Conservation (phyloP, 306 rosid species). For the Malus fusca region DNA sequence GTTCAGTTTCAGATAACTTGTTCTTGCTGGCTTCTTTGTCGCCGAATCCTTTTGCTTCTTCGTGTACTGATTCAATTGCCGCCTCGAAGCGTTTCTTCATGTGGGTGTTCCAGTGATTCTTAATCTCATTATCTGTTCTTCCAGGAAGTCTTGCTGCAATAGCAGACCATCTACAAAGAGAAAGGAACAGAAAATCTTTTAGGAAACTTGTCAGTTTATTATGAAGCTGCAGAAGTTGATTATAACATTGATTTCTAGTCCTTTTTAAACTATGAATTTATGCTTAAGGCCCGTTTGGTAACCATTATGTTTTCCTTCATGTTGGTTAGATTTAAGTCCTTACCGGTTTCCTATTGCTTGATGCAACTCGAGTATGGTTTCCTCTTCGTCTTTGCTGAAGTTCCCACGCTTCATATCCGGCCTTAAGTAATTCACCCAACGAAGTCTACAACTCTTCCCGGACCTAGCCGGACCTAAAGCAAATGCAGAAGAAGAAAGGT, state of each 20-base stretch:
- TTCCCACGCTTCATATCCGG: constrained; percentile 33
- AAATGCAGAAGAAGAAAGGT: not conserved
- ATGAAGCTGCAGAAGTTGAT: not conserved
- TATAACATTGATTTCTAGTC: not conserved
- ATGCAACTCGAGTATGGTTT: constrained; percentile 24
- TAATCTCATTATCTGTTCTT: constrained; percentile 38
- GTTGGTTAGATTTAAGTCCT: not conserved
- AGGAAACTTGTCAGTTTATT: too few species aligned
- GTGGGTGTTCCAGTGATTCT: constrained; percentile 32
- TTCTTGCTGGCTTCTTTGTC: not conserved
- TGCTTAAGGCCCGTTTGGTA: not conserved
- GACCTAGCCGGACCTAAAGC: constrained; percentile 24
- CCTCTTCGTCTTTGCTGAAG: constrained; percentile 24
- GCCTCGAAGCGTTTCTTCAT: constrained; percentile 19
- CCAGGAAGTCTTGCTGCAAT: constrained; percentile 34
- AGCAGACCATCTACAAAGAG: constrained; percentile 28
- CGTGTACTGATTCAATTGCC: not conserved
- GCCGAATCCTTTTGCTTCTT: not conserved
- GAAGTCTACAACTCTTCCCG: constrained; percentile 37
- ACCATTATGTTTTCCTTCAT: not conserved
- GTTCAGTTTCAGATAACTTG: not conserved
- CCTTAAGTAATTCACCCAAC: constrained; percentile 37
- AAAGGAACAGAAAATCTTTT: not conserved
- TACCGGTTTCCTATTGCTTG: constrained; percentile 26
- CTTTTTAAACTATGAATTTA: not conserved